Base-by-base conservation (phyloP, 805 yeast species). In the Torulaspora quercuum region DNA sequence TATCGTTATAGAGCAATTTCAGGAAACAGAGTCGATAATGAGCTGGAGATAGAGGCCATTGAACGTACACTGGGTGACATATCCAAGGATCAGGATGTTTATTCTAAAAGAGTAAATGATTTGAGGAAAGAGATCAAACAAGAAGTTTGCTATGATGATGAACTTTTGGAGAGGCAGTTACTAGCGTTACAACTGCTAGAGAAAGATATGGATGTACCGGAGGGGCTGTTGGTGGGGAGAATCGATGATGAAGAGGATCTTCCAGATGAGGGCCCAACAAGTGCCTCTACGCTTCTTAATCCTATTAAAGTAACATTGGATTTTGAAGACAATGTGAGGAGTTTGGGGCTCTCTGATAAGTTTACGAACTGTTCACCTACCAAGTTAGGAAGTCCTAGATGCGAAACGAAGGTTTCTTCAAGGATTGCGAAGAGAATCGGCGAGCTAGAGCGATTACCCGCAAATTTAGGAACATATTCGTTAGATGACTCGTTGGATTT, bases 401-500 rank as follows among this genome's bases (percentile, higher is more conserved):
- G 72, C 5, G 92, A 84, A 58, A 67, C 67, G 26, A 59, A 69
- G 6, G 69, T 82, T 8, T 61, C 73, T 4, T 59, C 69, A 14
- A 78, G 77, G 42, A 72, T 83, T 12, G 67, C 75, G 5, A 68
- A 69, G 33, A 70, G 90, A 57, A 64, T 82, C 10, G 56, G 63
- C 16, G 82, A 80, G 45, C 61, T 84, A 42, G 88, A 82, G 55
- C 68, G 61, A 34, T 51, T 83, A 10, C 92, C 94, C 2, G 75
- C 83, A 3, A 82, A 80, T 49, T 50, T 84, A 34, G 90, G 89
- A 16, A 69, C 85, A 2, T 77, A 67, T 36, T 61, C 68, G 10
- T 44, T 59, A 23, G 63, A 70, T 31, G 73, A 74, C 42, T 51
- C 63, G 1, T 31, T 67, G n/a, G 69, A 67, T 21, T 55, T 72